These are phyloP conservation scores for Lanmaoa pseudosensibilis DNA, from an alignment of 768 basidiomycete genomes.

Conservation along the genomic window DNA sequence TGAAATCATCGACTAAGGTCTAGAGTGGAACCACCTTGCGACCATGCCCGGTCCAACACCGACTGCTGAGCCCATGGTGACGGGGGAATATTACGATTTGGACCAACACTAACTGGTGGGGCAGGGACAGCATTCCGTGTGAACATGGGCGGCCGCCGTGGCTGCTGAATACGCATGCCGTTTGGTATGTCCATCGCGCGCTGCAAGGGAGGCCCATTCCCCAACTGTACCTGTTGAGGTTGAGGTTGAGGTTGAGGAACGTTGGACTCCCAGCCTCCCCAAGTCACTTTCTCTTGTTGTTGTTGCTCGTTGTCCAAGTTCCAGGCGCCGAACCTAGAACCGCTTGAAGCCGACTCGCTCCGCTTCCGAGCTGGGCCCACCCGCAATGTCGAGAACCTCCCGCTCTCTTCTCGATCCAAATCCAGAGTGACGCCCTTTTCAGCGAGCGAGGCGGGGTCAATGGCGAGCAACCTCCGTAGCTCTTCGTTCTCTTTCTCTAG, in stretches of 20 bases:
- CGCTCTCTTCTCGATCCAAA: slow-evolving; percentile 45
- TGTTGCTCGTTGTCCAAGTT: slow-evolving; percentile 32
- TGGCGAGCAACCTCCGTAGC: slow-evolving; percentile 71
- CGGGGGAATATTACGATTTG: slow-evolving; percentile 40
- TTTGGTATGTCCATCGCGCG: slow-evolving; percentile 52
- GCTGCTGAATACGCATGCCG: slow-evolving; percentile 52
- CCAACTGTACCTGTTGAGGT: slow-evolving; percentile 31
- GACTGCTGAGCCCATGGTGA: slow-evolving; percentile 43
- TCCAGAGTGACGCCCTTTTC: slow-evolving; percentile 56
- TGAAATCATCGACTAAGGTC: slow-evolving; percentile 39
- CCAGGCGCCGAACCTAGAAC: slow-evolving; percentile 28
- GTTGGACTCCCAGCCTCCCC: slow-evolving; percentile 32
- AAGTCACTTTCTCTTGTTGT: slow-evolving; percentile 23
- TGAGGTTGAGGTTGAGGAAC: slow-evolving; percentile 19
- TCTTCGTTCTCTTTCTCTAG: slow-evolving; percentile 82
- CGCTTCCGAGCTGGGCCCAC: slow-evolving; percentile 24
- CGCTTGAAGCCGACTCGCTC: slow-evolving; percentile 26
- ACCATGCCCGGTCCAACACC: slow-evolving; percentile 46
- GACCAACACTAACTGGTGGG: slow-evolving; percentile 34
- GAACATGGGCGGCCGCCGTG: slow-evolving; percentile 61
- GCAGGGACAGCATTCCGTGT: slow-evolving; percentile 35
- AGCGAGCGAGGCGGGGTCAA: slow-evolving; percentile 57
- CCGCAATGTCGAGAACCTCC: slow-evolving; percentile 30
- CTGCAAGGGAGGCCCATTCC: slow-evolving; percentile 39
- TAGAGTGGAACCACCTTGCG: slow-evolving; percentile 37